Conservation (phyloP, 192 early-diverging fungal genomes). For the Linnemannia elongata region DNA sequence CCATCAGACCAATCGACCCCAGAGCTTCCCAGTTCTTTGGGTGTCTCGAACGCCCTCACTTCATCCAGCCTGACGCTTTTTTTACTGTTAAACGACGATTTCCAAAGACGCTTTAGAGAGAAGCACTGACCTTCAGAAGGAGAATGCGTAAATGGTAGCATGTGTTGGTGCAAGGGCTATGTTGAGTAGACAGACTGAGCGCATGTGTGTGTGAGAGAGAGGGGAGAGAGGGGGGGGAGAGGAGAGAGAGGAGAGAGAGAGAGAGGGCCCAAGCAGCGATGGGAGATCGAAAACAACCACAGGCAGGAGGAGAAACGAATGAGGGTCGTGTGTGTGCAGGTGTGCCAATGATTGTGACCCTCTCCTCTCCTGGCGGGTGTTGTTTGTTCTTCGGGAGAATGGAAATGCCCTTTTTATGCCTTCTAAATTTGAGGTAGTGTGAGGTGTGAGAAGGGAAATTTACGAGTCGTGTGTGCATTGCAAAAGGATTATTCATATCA, state of each 20-base stretch:
- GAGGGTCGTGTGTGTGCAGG: background rate
- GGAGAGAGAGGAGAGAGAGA: too few relatives aligned
- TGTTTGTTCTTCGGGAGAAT: background rate
- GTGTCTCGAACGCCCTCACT: background rate
- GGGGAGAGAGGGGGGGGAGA: too few relatives aligned
- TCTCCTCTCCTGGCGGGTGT: too few relatives aligned
- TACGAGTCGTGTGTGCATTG: too few relatives aligned
- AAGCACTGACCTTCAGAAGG: background rate
- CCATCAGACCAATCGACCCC: background rate
- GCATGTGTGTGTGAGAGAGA: too few relatives aligned
- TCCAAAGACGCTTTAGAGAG: background rate
- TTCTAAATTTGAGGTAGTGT: too few relatives aligned
- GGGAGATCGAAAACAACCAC: background rate
- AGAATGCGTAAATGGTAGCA: background rate
- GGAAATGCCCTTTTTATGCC: background rate
- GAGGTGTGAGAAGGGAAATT: too few relatives aligned
- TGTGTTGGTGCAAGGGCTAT: background rate
- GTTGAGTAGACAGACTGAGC: background rate
- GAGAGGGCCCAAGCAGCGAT: background rate
- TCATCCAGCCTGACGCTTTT: background rate
- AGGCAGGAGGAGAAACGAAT: background rate
- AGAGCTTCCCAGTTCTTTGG: conserved; percentile 1
- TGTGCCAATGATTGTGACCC: too few relatives aligned
- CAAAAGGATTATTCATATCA: background rate
- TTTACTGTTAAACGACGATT: background rate